Base-by-base conservation (phyloP, 805 yeast species). In the Candida railenensis region DNA sequence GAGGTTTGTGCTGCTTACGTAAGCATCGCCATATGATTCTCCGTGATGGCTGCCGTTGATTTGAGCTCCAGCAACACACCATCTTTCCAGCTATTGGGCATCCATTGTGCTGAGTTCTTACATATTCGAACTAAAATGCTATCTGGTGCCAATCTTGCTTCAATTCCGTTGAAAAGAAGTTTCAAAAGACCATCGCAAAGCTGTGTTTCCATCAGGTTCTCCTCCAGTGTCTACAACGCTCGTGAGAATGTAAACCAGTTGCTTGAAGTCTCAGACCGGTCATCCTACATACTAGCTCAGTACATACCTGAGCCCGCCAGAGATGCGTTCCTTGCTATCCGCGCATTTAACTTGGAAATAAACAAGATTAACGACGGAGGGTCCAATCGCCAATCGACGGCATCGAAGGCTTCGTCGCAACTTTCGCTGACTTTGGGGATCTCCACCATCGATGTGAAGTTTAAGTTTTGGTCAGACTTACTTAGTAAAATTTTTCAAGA, bases 401-500 rank as follows among this genome's bases (percentile, higher is more conserved):
- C 69, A 9, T 61, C 67, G 12, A 57, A 54, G 34, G 74, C 76
- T 1, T 59, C 67, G 47, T 40, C 53, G 40, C 58, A 64, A 48
- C 48, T 58, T 46, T 47, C 67, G 51, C 41, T 53, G 37, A 48
- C 72, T 39, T 32, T 73, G 59, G 72, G 76, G 32, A 41, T 67
- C 9, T 66, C 77, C 33, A 71, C 78, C 1, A 59, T 62, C 30
- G 76, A 75, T 62, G 47, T 87, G 58, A 82, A 86, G 55, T 80
- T 86, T 59, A 81, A 82, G 53, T 86, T 85, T 61, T 89, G 96
- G 96, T 74, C 81, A 49, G 86, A 85, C 43, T 70, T 78, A 48
- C 48, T 88, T 4, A 70, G 73, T 34, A 73, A 71, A 48, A 69
- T 81, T 5, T 74, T 75, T 50, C 56, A 66, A 11, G 53, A 63